Evolutionary conservation across 208 protist genomes (phyloP).

Genomic region (Acanthamoeba healyi): DNA sequence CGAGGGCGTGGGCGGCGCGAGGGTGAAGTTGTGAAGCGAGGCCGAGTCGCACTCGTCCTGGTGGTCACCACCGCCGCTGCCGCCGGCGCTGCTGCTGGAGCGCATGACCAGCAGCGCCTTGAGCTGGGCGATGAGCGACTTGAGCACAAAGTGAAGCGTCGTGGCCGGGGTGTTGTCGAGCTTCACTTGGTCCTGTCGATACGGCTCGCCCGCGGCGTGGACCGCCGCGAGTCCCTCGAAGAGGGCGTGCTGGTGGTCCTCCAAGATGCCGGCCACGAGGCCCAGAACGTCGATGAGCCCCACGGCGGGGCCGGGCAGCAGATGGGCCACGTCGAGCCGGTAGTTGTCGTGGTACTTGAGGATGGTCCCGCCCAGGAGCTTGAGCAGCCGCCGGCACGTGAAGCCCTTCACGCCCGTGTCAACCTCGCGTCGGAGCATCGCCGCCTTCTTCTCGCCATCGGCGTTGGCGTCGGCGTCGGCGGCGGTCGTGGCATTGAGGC

Average conservation of each 20-base stretch:
- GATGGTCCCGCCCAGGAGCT: conserved; percentile 9
- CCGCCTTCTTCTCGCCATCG: background rate
- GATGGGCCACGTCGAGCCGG: background rate
- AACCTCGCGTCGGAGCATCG: background rate
- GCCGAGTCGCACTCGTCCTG: background rate
- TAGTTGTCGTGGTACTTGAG: conserved; percentile 56
- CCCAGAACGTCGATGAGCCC: background rate
- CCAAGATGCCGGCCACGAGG: background rate
- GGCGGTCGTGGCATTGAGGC: background rate
- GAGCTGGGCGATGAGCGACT: background rate
- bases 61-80: background rate
- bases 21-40: background rate
- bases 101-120: background rate
- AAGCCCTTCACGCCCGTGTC: conserved; percentile 7
- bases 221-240: background rate
- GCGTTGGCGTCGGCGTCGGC: background rate
- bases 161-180: background rate
- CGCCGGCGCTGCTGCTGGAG: background rate
- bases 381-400: conserved; percentile 19
- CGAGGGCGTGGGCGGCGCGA: background rate
- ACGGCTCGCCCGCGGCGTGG: background rate
- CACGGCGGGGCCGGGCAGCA: background rate
- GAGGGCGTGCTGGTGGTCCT: background rate
- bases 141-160: conserved; percentile 16
- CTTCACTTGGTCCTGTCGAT: background rate